Evolutionary conservation across 768 basidiomycete genomes (phyloP).

Genomic region (Trametes villosa): DNA sequence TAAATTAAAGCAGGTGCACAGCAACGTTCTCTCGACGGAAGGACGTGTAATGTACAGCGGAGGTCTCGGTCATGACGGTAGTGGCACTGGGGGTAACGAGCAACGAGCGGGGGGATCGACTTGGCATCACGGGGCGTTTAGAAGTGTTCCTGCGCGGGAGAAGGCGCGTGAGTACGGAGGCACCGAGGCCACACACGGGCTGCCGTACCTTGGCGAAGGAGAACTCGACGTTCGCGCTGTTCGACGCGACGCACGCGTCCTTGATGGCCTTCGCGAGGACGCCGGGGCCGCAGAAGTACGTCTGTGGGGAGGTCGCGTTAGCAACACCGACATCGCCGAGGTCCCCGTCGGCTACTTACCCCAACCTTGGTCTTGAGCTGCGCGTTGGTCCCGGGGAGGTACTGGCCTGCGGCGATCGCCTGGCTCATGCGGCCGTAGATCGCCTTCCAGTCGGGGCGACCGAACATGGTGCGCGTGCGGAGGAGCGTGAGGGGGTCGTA

Average conservation of each 20-base stretch:
- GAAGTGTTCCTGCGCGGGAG: slow-evolving; percentile 59
- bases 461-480: slow-evolving; percentile 87
- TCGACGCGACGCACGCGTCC: slow-evolving; percentile 63
- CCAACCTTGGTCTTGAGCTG: slow-evolving; percentile 85
- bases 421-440: slow-evolving; percentile 77
- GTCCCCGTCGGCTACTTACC: slow-evolving; percentile 48
- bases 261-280: slow-evolving; percentile 78
- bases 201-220: slow-evolving; percentile 75
- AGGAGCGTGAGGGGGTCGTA: slow-evolving; percentile 91
- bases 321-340: slow-evolving; percentile 13
- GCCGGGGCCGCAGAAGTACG: slow-evolving; percentile 89
- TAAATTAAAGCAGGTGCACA: slow-evolving; percentile 17
- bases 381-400: slow-evolving; percentile 76
- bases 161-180: background rate
- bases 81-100: background rate
- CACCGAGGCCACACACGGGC: background rate
- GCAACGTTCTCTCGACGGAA: slow-evolving; percentile 5
- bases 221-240: slow-evolving; percentile 65
- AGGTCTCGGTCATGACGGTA: background rate
- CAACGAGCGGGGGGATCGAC: background rate
- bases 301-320: slow-evolving; percentile 44
- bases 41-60: slow-evolving; percentile 18
- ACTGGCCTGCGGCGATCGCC: slow-evolving; percentile 82
- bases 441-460: slow-evolving; percentile 86
- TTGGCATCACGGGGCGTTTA: slow-evolving; percentile 34